Evolutionary conservation across 371 early-diverging fungal genomes (phyloP).

Genomic region (Polyrhizophydium stewartii): DNA sequence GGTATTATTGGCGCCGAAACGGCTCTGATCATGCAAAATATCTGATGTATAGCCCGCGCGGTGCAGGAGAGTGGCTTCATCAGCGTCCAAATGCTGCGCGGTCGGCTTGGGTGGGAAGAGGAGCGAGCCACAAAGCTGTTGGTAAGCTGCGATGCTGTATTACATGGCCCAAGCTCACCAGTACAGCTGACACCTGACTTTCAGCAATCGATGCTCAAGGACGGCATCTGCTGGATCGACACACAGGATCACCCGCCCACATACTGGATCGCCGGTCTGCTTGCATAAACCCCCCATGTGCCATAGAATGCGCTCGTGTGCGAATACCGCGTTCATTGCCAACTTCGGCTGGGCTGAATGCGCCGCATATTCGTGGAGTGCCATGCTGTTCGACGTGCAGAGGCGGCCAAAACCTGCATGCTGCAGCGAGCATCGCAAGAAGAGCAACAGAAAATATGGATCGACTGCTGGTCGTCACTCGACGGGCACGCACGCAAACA

Average conservation of each 20-base stretch:
- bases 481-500: constrained; percentile 10
- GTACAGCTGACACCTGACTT: not conserved
- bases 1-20: constrained; percentile 37
- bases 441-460: no score
- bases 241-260: constrained; percentile 49
- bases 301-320: no score
- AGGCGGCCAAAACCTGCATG: no score
- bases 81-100: constrained; percentile 20
- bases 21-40: no score
- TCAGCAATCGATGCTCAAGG: constrained; percentile 65
- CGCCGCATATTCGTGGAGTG: no score
- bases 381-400: no score
- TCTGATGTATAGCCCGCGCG: not conserved
- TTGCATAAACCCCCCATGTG: no score
- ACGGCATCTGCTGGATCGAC: constrained; percentile 85
- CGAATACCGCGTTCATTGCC: no score
- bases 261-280: constrained; percentile 82
- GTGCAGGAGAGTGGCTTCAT: not conserved
- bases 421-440: no score
- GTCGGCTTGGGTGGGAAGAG: constrained; percentile 55
- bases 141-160: constrained; percentile 30
- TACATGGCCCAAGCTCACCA: no score
- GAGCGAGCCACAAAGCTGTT: constrained; percentile 51
- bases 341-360: no score
- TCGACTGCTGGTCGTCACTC: not conserved